Percentiles rank a stretch among this genome's conserved stretches.
These are phyloP conservation scores for Candida loeiensis DNA, from an alignment of 805 yeast genomes.

Conservation along the genomic window DNA sequence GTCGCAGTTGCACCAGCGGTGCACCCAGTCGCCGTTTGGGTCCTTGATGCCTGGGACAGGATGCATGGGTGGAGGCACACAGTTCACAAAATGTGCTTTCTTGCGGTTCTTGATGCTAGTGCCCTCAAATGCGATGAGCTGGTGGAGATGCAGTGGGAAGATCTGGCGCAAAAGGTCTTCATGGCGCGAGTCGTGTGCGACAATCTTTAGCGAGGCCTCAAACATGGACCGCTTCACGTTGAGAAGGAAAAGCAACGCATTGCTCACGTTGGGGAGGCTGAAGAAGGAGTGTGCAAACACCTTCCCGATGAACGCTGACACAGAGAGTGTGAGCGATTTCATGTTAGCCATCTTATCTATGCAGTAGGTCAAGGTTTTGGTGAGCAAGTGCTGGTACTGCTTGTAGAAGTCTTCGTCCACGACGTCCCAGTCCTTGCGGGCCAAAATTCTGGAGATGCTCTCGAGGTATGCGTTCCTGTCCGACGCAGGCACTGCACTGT, in stretches of 20 bases:
- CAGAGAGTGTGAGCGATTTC: constrained; percentile 52
- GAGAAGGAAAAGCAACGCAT: constrained; percentile 53
- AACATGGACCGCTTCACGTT: constrained; percentile 50
- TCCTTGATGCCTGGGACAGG: constrained; percentile 50
- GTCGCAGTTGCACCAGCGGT: constrained; percentile 56
- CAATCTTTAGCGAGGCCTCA: constrained; percentile 15
- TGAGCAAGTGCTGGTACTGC: constrained; percentile 34
- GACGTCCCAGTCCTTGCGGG: constrained; percentile 45
- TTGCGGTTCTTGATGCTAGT: constrained; percentile 19
- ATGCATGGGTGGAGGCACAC: constrained; percentile 38
- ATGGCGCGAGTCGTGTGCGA: background rate
- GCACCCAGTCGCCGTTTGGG: constrained; percentile 61
- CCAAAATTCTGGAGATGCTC: constrained; percentile 48
- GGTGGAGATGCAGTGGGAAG: constrained; percentile 30
- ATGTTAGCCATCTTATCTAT: constrained; percentile 44
- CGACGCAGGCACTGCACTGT: constrained; percentile 34
- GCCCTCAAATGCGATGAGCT: constrained; percentile 32
- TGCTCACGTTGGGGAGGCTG: constrained; percentile 52
- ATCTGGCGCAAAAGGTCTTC: constrained; percentile 5
- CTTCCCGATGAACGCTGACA: constrained; percentile 67
- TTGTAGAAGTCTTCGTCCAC: constrained; percentile 22
- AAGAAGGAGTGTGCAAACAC: constrained; percentile 62
- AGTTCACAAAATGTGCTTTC: constrained; percentile 29
- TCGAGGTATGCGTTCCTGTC: constrained; percentile 55
- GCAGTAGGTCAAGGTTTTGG: constrained; percentile 52